Conservation (phyloP, 164 flowering plant species). For the Dillenia turbinata region DNA sequence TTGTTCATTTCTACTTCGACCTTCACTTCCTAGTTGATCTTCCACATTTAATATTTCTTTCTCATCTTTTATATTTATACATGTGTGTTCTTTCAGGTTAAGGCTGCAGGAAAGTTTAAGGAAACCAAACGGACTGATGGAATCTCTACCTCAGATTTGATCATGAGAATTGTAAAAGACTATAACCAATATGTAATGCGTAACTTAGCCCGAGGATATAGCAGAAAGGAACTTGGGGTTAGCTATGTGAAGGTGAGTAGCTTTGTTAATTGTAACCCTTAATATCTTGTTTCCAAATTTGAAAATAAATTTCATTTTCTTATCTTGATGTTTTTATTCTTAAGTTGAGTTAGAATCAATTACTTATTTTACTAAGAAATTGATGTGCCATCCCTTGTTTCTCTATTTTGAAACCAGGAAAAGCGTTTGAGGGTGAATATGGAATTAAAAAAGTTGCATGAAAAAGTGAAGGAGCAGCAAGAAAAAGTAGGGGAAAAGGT, state of each 20-base stretch:
- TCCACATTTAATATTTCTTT: neutral
- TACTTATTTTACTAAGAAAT: too few relatives aligned
- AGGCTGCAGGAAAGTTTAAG: slow-evolving; percentile 32
- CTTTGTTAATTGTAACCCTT: neutral
- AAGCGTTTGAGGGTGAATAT: slow-evolving; percentile 25
- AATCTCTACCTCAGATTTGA: slow-evolving; percentile 39
- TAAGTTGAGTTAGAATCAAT: too few relatives aligned
- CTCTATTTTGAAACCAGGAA: slow-evolving; percentile 11
- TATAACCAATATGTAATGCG: slow-evolving; percentile 22
- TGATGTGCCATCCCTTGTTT: neutral
- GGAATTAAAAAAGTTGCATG: slow-evolving; percentile 18
- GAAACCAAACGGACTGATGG: slow-evolving; percentile 43
- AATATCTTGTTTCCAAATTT: too few relatives aligned
- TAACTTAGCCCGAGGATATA: slow-evolving; percentile 15
- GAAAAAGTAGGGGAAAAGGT: slow-evolving; percentile 22
- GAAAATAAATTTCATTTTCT: too few relatives aligned
- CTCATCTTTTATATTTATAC: neutral
- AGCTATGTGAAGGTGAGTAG: slow-evolving; percentile 19
- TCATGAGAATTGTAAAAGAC: slow-evolving; percentile 26
- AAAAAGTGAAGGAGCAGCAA: slow-evolving; percentile 24
- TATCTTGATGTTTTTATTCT: too few relatives aligned
- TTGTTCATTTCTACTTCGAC: neutral
- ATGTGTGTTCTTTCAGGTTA: slow-evolving; percentile 21
- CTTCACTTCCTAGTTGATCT: neutral
- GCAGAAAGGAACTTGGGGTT: slow-evolving; percentile 25